Percentiles rank a stretch among this genome's conserved stretches.
phyloP scores from a whole-genome alignment of 2,329 filamentous ascomycete genomes.

The Emmonsiellopsis sp. region DNA sequence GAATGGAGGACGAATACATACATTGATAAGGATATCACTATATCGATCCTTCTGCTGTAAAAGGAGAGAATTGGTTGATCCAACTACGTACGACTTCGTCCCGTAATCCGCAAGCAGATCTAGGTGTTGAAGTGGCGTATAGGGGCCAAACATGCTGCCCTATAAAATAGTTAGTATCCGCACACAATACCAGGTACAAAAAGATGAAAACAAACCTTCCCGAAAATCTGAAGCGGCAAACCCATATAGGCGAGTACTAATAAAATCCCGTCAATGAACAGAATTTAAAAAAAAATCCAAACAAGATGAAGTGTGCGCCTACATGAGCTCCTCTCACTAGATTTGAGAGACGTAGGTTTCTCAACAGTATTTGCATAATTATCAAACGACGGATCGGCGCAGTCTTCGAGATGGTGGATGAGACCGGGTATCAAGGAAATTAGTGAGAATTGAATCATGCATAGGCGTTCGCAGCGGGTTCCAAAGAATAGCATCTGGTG shows the following conservation, averaged over 20 bases:
- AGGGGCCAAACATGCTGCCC: conserved; percentile 92
- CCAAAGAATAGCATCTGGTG: conserved; percentile 93
- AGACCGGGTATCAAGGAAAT: conserved; percentile 91
- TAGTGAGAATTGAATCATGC: conserved; percentile 97
- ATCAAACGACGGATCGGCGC: conserved; percentile 86
- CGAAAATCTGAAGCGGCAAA: conserved; percentile 86
- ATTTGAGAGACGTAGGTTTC: conserved; percentile 75
- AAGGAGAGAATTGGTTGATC: conserved; percentile 89
- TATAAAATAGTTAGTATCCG: conserved; percentile 30
- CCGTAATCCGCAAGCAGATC: conserved; percentile 87
- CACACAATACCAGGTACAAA: conserved; percentile 45
- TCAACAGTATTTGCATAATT: conserved; percentile 65
- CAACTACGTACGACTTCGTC: conserved; percentile 95
- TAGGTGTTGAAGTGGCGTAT: conserved; percentile 91
- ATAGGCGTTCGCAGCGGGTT: conserved; percentile 87
- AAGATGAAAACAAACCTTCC: conserved; percentile 51
- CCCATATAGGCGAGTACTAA: conserved; percentile 85
- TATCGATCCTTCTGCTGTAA: conserved; percentile 93
- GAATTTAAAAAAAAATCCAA: not conserved
- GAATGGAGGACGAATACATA: conserved; percentile 19
- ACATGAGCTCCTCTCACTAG: conserved; percentile 80
- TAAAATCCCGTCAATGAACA: conserved; percentile 14
- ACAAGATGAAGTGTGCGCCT: conserved; percentile 14
- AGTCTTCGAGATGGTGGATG: conserved; percentile 85
- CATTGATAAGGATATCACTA: conserved; percentile 89